A percentile compares a stretch with the other conserved stretches of the same genome.
Conservation (phyloP, 345 rosid genomes). For the Ceriops decandra region DNA sequence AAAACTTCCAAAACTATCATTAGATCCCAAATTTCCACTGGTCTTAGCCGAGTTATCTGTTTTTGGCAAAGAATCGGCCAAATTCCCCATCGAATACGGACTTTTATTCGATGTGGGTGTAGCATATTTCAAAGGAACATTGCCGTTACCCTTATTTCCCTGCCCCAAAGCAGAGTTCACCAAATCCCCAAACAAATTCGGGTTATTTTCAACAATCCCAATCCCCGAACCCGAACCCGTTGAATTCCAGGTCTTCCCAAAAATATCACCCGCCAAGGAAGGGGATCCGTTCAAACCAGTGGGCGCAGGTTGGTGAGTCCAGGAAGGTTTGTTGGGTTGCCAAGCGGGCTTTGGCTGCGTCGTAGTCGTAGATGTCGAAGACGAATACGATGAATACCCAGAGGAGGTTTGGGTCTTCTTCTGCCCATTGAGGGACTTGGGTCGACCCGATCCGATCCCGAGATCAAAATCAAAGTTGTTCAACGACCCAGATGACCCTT, state of each 20-base stretch:
- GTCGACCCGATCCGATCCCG: constrained; percentile 66
- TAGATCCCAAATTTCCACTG: constrained; percentile 47
- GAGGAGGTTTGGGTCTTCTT: constrained; percentile 54
- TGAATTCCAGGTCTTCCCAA: constrained; percentile 80
- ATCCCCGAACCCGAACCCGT: constrained; percentile 40
- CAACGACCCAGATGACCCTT: constrained; percentile 50
- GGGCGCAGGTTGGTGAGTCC: constrained; percentile 89
- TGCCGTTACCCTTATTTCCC: constrained; percentile 44
- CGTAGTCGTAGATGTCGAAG: constrained; percentile 38
- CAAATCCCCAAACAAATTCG: constrained; percentile 84
- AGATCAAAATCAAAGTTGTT: constrained; percentile 53
- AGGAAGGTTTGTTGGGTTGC: constrained; percentile 73
- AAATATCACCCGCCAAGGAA: constrained; percentile 89
- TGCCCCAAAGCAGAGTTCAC: constrained; percentile 75
- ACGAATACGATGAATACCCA: constrained; percentile 43
- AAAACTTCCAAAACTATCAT: constrained; percentile 30
- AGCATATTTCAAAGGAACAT: constrained; percentile 68
- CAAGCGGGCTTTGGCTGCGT: constrained; percentile 61
- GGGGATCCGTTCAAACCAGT: constrained; percentile 44
- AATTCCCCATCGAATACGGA: constrained; percentile 68
- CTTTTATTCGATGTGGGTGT: constrained; percentile 41
- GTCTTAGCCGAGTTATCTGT: constrained; percentile 32
- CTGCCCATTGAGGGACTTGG: constrained; percentile 64
- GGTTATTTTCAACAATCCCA: constrained; percentile 66
- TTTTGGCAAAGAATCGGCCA: constrained; percentile 79